These are phyloP conservation scores for Microthyrium microscopicum DNA, from an alignment of 2,329 filamentous ascomycete genomes.

Conservation along the genomic window DNA sequence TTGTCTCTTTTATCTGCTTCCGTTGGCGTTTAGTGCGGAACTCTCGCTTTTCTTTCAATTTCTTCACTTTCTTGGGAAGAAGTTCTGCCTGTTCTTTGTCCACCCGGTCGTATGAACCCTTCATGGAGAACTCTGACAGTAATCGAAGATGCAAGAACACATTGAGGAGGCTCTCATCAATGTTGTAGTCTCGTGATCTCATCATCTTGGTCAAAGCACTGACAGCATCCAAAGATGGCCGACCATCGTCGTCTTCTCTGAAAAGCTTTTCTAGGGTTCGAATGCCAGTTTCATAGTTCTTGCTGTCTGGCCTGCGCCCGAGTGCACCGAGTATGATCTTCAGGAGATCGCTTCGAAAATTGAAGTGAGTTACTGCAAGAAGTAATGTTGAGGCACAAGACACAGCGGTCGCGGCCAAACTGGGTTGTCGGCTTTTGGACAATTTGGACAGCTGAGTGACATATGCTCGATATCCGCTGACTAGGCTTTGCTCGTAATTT, in stretches of 20 bases:
- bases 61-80: constrained; percentile 26
- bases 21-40: constrained; percentile 80
- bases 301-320: constrained; percentile 53
- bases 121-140: constrained; percentile 72
- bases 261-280: constrained; percentile 71
- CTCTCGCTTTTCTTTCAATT: constrained; percentile 57
- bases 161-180: constrained; percentile 76
- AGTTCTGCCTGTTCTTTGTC: constrained; percentile 32
- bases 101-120: constrained; percentile 61
- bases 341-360: constrained; percentile 76
- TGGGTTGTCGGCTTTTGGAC: constrained; percentile 24
- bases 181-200: constrained; percentile 65
- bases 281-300: constrained; percentile 61
- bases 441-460: constrained; percentile 59
- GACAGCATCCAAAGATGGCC: constrained; percentile 73
- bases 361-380: constrained; percentile 82
- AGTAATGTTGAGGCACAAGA: constrained; percentile 73
- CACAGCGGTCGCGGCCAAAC: constrained; percentile 58
- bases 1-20: constrained; percentile 72
- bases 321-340: constrained; percentile 77
- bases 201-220: constrained; percentile 85
- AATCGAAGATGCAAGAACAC: constrained; percentile 81
- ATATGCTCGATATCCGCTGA: constrained; percentile 73
- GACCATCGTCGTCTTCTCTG: constrained; percentile 73
- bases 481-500: constrained; percentile 72